phyloP scores from a whole-genome alignment of 176 grass and related monocot genomes.

The Typha latifolia region DNA sequence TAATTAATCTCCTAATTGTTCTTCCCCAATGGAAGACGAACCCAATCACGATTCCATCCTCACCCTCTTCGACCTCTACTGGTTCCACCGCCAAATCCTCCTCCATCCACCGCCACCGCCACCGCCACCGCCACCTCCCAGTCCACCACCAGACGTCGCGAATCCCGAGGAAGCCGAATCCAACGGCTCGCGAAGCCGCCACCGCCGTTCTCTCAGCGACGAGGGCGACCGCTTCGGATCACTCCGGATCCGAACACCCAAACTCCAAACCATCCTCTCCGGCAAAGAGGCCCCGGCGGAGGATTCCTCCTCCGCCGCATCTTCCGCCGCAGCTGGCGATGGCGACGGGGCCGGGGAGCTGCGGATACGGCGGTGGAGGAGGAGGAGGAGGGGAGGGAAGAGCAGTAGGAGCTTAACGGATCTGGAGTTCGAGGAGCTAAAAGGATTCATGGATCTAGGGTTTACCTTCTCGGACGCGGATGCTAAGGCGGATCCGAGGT shows the following conservation, averaged over 20 bases:
- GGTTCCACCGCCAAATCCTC: conserved; percentile 58
- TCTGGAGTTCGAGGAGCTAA: conserved; percentile 82
- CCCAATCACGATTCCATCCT: conserved; percentile 10
- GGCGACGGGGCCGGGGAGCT: background rate
- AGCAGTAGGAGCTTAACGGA: conserved; percentile 68
- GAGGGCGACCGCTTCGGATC: background rate
- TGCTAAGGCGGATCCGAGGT: conserved; percentile 36
- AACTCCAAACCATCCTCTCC: conserved; percentile 56
- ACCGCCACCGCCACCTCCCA: background rate
- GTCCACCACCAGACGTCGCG: background rate
- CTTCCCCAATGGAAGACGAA: conserved; percentile 1
- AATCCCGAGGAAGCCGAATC: background rate
- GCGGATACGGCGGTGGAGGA: conserved; percentile 6
- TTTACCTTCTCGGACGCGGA: conserved; percentile 74
- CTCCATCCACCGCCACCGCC: conserved; percentile 10
- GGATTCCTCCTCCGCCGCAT: conserved; percentile 7
- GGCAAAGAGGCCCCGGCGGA: conserved; percentile 33
- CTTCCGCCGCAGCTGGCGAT: background rate
- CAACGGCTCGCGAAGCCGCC: conserved; percentile 14
- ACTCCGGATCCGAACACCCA: background rate
- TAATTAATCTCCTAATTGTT: background rate
- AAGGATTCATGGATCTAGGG: conserved; percentile 67
- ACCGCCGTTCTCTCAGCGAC: conserved; percentile 21
- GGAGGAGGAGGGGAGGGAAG: background rate
- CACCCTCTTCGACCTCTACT: conserved; percentile 53